Evolutionary conservation across 2,329 filamentous ascomycete genomes (phyloP).

Genomic region (Hypoxylon sp.): DNA sequence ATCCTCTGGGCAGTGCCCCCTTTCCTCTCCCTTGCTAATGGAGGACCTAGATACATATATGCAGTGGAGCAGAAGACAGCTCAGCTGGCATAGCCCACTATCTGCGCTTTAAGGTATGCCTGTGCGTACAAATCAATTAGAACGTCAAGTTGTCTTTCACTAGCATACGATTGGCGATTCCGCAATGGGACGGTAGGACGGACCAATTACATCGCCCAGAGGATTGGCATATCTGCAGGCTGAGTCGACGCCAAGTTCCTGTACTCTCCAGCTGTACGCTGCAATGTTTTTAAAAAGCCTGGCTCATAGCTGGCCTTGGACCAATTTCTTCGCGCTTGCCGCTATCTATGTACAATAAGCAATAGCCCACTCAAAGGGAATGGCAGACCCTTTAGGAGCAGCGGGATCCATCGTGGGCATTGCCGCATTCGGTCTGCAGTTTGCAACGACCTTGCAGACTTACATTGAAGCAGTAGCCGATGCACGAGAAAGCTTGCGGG

Average conservation of each 20-base stretch:
- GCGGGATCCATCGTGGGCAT: slow-evolving; percentile 27
- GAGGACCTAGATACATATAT: no score
- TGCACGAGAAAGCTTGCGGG: slow-evolving; percentile 18
- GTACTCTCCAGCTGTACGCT: slow-evolving; percentile 8
- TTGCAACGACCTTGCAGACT: slow-evolving; percentile 31
- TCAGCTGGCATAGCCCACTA: not conserved
- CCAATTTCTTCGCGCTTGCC: not conserved
- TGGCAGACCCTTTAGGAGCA: slow-evolving; percentile 21
- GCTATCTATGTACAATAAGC: not conserved
- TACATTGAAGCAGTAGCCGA: slow-evolving; percentile 28
- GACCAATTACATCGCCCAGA: slow-evolving; percentile 2
- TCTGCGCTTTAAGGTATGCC: not conserved
- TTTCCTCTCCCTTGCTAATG: no score
- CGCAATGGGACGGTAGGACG: not conserved
- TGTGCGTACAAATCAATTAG: not conserved
- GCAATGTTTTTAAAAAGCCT: not conserved
- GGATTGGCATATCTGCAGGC: not conserved
- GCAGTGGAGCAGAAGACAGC: not conserved
- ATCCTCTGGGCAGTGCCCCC: no score
- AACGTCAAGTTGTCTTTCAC: no score
- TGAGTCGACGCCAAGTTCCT: not conserved
- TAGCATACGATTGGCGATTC: not conserved
- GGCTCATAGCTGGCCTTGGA: not conserved
- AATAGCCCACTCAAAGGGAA: not conserved
- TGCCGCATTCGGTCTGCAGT: slow-evolving; percentile 29